These are phyloP conservation scores for Epichloe uncinata DNA, from an alignment of 2,329 filamentous ascomycete genomes.

Conservation along the genomic window DNA sequence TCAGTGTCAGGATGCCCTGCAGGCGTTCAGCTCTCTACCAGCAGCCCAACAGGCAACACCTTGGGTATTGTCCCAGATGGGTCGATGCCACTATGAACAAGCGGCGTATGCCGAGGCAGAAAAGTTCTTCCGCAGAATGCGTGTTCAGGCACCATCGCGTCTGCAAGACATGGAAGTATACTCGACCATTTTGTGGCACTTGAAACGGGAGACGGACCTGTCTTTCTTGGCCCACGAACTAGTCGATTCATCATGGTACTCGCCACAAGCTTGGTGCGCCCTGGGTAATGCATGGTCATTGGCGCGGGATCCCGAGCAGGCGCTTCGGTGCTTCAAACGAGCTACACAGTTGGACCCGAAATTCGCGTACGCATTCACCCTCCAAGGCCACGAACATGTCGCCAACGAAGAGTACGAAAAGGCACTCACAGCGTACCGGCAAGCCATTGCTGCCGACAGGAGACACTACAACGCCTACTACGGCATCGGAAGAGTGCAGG, in stretches of 20 bases:
- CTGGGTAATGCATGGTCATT: constrained; percentile 92
- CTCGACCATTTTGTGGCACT: constrained; percentile 96
- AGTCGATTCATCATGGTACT: constrained; percentile 73
- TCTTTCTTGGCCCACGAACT: constrained; percentile 87
- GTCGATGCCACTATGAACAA: constrained; percentile 83
- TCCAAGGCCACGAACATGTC: constrained; percentile 93
- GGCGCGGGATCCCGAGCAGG: constrained; percentile 85
- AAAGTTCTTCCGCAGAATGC: constrained; percentile 68
- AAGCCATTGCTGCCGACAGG: constrained; percentile 71
- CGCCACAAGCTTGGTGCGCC: constrained; percentile 91
- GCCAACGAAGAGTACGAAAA: constrained; percentile 97
- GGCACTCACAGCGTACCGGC: constrained; percentile 74
- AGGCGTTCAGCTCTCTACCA: constrained; percentile 58
- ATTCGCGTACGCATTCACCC: constrained; percentile 89
- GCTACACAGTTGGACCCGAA: constrained; percentile 81
- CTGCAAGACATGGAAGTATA: constrained; percentile 96
- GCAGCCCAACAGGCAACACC: constrained; percentile 73
- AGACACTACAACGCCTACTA: constrained; percentile 99
- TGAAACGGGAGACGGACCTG: constrained; percentile 83
- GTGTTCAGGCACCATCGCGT: constrained; percentile 65
- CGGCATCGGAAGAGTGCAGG: constrained; percentile 69
- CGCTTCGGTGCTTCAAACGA: constrained; percentile 84
- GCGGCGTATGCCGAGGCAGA: constrained; percentile 77
- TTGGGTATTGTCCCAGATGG: constrained; percentile 85
- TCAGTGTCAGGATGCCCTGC: constrained; percentile 63